These are phyloP conservation scores for Aegilops umbellulata DNA, from an alignment of 176 grass and related monocot genomes.

Conservation along the genomic window DNA sequence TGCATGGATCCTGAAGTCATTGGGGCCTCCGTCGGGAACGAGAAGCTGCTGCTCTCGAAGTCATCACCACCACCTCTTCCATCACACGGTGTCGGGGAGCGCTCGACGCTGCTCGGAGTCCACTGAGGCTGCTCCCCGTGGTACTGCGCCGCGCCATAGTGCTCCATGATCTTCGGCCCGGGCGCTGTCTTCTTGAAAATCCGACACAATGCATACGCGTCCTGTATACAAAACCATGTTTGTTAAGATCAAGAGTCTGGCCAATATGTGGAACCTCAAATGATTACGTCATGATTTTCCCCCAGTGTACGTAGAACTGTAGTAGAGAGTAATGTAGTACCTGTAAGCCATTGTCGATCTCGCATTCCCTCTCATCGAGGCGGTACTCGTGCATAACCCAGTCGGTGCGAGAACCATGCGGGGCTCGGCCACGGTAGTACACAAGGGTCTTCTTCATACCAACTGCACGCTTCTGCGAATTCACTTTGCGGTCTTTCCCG, in stretches of 20 bases:
- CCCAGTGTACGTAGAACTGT: not conserved
- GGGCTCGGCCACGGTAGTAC: slow-evolving; percentile 91
- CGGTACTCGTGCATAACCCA: slow-evolving; percentile 99
- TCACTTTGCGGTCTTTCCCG: slow-evolving; percentile 89
- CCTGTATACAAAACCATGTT: slow-evolving; percentile 41
- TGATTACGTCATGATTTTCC: not conserved
- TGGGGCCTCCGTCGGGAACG: slow-evolving; percentile 42
- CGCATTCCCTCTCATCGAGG: slow-evolving; percentile 92
- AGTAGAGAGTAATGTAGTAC: slow-evolving; percentile 23
- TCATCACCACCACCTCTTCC: slow-evolving; percentile 77
- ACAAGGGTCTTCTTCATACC: slow-evolving; percentile 98
- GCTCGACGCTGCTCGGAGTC: slow-evolving; percentile 43
- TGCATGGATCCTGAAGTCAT: slow-evolving; percentile 29
- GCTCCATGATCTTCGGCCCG: slow-evolving; percentile 78
- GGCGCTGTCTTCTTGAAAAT: slow-evolving; percentile 93
- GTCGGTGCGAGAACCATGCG: slow-evolving; percentile 88
- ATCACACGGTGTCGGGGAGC: slow-evolving; percentile 55
- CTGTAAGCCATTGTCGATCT: slow-evolving; percentile 76
- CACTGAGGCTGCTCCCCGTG: slow-evolving; percentile 52
- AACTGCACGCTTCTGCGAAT: slow-evolving; percentile 65
- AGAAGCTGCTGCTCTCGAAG: slow-evolving; percentile 61
- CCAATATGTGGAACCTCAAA: not conserved
- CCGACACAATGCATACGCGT: slow-evolving; percentile 87
- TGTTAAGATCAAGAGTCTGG: not conserved
- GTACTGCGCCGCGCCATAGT: slow-evolving; percentile 55